Evolutionary conservation across 225 moss, liverwort and hornwort species (phyloP), one percentile per base, ranked within the genome.

Genomic region (Takakia lepidozioides): DNA sequence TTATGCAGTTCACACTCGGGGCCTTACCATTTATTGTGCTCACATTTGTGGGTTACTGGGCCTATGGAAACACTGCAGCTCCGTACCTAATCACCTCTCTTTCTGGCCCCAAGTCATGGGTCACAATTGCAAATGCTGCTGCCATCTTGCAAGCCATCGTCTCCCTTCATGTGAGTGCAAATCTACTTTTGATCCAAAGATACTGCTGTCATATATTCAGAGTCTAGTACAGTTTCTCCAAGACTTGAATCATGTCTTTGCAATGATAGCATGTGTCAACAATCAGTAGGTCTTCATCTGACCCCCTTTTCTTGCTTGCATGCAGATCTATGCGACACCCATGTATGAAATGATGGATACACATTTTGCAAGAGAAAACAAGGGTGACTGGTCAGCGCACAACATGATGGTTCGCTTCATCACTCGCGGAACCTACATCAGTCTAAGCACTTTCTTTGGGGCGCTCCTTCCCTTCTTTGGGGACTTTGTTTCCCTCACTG

Each of bases 321-420:
- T 43, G 25, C 36, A 74, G 78, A 62, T 78, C 28, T 78, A 73
- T 14, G 40, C 61, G 4, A 49, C 61, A 0, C 78, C 74, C 10
- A 59, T 78, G 19, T 78, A 66, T 0, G 74, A 78, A 48, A 51
- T 62, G 34, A 74, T 78, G 69, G 78, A 78, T n/a, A 73, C 74
- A 0, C 19, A 23, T 13, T 69, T 78, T 29, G 24, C 26, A 0
- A 53, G 47, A 44, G 48, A 51, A 46, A 58, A 58, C 3, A 29
- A 54, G 24, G 25, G 49, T 17, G 74, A 69, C 46, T 78, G 69
- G 74, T 74, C 74, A 8, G 3, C 14, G 3, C 52, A 59, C 25
- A 45, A 36, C 17, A 7, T 56, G n/a, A 13, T 47, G 3, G 74
- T 78, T 39, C 78, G 78, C 23, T 25, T 74, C 4, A 28, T 53